A percentile compares a stretch with the other conserved stretches of the same genome.
Conservation (phyloP, 352 stramenopile species). For the Phytophthora multivora region DNA sequence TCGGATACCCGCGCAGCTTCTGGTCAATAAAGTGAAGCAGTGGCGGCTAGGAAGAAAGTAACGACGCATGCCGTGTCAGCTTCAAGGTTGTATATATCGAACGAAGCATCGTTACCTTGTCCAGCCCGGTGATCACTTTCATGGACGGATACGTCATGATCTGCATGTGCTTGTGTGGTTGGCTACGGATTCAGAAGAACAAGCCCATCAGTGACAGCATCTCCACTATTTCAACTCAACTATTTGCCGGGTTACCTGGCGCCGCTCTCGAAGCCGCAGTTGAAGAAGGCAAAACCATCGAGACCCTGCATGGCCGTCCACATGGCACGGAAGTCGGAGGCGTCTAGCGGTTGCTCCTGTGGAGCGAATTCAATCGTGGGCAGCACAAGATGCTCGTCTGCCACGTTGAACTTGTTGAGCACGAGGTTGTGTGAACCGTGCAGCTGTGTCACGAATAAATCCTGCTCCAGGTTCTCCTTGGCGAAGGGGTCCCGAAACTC, state of each 20-base stretch:
- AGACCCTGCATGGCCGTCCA: slow-evolving; percentile 75
- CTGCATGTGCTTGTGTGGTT: slow-evolving; percentile 90
- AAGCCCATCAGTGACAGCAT: slow-evolving; percentile 9
- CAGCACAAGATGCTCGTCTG: slow-evolving; percentile 82
- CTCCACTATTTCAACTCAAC: not conserved
- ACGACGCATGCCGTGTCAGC: slow-evolving; percentile 1
- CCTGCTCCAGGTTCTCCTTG: slow-evolving; percentile 69
- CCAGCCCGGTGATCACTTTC: slow-evolving; percentile 55
- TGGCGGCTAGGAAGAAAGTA: slow-evolving; percentile 49
- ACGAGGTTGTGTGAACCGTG: slow-evolving; percentile 80
- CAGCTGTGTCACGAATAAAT: slow-evolving; percentile 68
- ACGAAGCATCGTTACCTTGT: slow-evolving; percentile 47
- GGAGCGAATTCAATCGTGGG: slow-evolving; percentile 71
- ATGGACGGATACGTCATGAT: slow-evolving; percentile 84
- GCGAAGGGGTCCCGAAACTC: slow-evolving; percentile 75
- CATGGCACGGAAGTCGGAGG: slow-evolving; percentile 64
- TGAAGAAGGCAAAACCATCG: slow-evolving; percentile 85
- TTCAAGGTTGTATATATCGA: not conserved
- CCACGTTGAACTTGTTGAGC: slow-evolving; percentile 85
- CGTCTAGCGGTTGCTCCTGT: slow-evolving; percentile 61
- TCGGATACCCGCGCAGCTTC: slow-evolving; percentile 41
- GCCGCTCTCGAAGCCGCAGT: slow-evolving; percentile 83
- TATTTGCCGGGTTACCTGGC: slow-evolving; percentile 48
- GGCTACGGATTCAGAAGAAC: slow-evolving; percentile 40
- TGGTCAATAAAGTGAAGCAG: slow-evolving; percentile 78